Percentiles rank a stretch among this genome's conserved stretches.
Evolutionary conservation across 108 stramenopile genomes (phyloP).

Genomic region (Fragilariopsis cylindrus): DNA sequence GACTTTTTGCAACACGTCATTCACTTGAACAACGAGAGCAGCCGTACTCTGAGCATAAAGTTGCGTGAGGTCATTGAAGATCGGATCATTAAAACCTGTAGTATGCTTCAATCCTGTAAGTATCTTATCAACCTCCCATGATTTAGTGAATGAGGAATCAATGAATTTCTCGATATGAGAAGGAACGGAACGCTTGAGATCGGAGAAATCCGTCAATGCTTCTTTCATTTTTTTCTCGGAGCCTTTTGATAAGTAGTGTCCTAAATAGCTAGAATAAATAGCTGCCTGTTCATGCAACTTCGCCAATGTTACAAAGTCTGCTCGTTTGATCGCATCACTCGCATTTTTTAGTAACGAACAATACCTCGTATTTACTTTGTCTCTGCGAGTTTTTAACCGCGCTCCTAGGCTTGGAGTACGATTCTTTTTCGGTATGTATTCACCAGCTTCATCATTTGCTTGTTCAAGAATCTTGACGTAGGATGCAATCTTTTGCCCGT

Average conservation of each 20-base stretch:
- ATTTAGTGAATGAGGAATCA: slow-evolving; percentile 21
- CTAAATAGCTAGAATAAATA: neutral
- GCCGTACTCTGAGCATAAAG: slow-evolving; percentile 34
- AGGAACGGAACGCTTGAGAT: neutral
- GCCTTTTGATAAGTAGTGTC: neutral
- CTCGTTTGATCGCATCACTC: neutral
- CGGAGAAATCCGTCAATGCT: neutral
- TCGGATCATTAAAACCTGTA: slow-evolving; percentile 10
- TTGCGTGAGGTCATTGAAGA: slow-evolving; percentile 22
- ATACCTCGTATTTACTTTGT: neutral
- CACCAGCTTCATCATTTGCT: slow-evolving; percentile 32
- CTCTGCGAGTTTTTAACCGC: neutral
- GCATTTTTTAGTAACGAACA: neutral
- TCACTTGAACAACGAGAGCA: slow-evolving; percentile 23
- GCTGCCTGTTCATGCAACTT: neutral
- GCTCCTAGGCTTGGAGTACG: neutral
- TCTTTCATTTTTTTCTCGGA: neutral
- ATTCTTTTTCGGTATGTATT: neutral
- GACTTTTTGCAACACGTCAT: neutral
- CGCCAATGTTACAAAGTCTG: neutral
- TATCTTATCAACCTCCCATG: slow-evolving; percentile 28
- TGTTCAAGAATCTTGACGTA: slow-evolving; percentile 28
- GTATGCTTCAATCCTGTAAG: slow-evolving; percentile 40
- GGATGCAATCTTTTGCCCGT: slow-evolving; percentile 22
- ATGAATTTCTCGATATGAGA: slow-evolving; percentile 10